Evolutionary conservation across 2,329 filamentous ascomycete species (phyloP), one percentile per base, ranked within the genome.

Genomic region (Beauveria sp.): DNA sequence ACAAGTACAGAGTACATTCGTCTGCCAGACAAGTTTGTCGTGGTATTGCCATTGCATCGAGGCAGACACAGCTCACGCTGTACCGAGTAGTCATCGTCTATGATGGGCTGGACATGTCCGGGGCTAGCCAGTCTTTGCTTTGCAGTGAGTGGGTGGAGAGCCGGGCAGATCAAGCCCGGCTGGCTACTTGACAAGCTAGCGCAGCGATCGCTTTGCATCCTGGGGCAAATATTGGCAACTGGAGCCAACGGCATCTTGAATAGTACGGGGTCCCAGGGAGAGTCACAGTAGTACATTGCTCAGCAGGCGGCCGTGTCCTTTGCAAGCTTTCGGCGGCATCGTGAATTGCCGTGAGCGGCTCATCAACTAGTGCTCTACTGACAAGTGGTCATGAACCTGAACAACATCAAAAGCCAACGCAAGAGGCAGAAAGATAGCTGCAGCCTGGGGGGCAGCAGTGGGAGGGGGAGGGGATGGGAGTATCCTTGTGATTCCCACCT

Each of bases 401-500:
- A 24, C 43, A 28, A 56, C 3, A 9, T n/a, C 40, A 14, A 37
- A 24, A 46, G 37, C 47, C 55, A 41, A 50, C 34, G 37, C 55
- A 20, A 53, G 7, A 52, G 16, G 37, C 26, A 20, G 44, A 40
- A 47, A 46, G 20, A 43, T 37, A 16, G 41, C 24, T 59, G 47
- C 55, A 53, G 48, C 44, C 48, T 40, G 44, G 24, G 55, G 55
- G 48, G 30, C 30, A 34, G 30, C 10, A 30, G 28, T 34, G 30
- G 30, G 5, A 43, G 52, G 37, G 37, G 10, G 8, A 51, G 43
- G 54, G 28, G 40, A 56, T 34, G 34, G 55, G 41, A 37, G 43
- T 14, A 59, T 59, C 56, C 56, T 59, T 53, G 56, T 59, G 56
- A 59, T 59, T 37, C 56, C 57, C 57, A 59, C 40, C 24, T 52